Base-by-base conservation (phyloP, 1,139 yeast genomes). In the Protomyces macrosporus region DNA sequence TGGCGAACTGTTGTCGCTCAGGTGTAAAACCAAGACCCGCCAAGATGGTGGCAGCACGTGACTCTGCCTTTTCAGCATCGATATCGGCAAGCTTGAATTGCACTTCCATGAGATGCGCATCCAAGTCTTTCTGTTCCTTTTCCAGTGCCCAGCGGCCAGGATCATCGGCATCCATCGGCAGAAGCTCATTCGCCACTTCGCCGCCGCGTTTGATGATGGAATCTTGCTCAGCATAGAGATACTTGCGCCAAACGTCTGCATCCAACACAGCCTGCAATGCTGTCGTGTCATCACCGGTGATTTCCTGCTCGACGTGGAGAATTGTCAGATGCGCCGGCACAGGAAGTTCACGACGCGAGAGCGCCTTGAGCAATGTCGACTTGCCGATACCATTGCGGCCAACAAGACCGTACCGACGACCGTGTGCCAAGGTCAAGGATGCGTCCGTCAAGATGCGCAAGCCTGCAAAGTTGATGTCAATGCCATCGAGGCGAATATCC, bases 301-400 rank as follows among this genome's bases (percentile, higher is more conserved):
- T 84, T 79, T 93, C 99, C 81, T 93, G 99, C 74, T 93, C 99
- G 65, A 93, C 99, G 72, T 93, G 97, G 69, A 93, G 81, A 76
- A 93, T 89, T 1, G 98, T 88, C 68, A 93, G 90, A 74, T 93
- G 98, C 71, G 89, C 90, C 16, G 98, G 98, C 70, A 93, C 87
- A 65, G 90, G 85, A 70, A 93, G 80, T 74, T 93, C 98, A 82
- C 99, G 87, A 75, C 95, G 84, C 0, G 97, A 87, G 63, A 93
- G 79, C 0, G 99, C 99, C 71, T 90, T 82, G 72, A 93, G 80
- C 65, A 93, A 78, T 0, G 98, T 93, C 52, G 98, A 91, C 75
- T 93, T 93, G 86, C 99, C 99, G 71, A 95, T 90, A 90, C 99
- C 99, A 78, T 93, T 93, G 74, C 91, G 96, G 76, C 99, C 99